phyloP scores from a whole-genome alignment of 2,329 filamentous ascomycete species.

The Scolecobasidium constrictum region DNA sequence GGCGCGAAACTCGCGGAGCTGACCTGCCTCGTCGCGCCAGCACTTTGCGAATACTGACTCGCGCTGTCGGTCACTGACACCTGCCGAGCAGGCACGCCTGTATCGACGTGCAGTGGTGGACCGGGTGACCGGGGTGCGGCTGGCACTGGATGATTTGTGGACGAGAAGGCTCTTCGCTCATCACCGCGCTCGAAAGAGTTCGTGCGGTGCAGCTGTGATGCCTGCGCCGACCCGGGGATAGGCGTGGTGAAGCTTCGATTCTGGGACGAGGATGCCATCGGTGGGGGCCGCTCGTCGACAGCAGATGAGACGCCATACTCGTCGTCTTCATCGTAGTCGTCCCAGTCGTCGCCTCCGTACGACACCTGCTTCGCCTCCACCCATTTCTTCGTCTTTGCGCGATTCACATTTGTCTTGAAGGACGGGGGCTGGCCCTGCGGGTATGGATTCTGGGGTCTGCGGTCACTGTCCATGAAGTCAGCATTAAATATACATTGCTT shows the following conservation, averaged over 20 bases:
- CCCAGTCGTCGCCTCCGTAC: constrained; percentile 94
- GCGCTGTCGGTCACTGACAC: constrained; percentile 9
- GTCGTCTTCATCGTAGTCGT: constrained; percentile 49
- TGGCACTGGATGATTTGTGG: constrained; percentile 1
- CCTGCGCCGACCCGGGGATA: neutral
- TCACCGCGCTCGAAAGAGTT: constrained; percentile 47
- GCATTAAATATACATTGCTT: neutral
- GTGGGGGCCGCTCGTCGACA: constrained; percentile 31
- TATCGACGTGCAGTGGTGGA: constrained; percentile 8
- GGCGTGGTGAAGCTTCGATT: constrained; percentile 33
- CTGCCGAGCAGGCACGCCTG: constrained; percentile 11
- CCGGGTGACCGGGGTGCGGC: neutral
- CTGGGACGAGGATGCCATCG: constrained; percentile 30
- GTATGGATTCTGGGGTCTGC: constrained; percentile 16
- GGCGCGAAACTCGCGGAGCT: constrained; percentile 15
- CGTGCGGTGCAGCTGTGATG: constrained; percentile 16
- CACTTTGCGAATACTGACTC: neutral
- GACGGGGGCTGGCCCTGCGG: constrained; percentile 35
- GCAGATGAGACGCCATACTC: constrained; percentile 41
- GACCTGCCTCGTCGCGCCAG: constrained; percentile 14
- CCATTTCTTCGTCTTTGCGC: constrained; percentile 90
- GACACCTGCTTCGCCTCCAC: constrained; percentile 75
- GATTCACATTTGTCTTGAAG: constrained; percentile 79
- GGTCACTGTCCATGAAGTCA: constrained; percentile 16
- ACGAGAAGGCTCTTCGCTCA: constrained; percentile 38